Percentiles rank a stretch among this genome's conserved stretches.
Conservation (phyloP, 257 asterid species). For the Prunella vulgaris region DNA sequence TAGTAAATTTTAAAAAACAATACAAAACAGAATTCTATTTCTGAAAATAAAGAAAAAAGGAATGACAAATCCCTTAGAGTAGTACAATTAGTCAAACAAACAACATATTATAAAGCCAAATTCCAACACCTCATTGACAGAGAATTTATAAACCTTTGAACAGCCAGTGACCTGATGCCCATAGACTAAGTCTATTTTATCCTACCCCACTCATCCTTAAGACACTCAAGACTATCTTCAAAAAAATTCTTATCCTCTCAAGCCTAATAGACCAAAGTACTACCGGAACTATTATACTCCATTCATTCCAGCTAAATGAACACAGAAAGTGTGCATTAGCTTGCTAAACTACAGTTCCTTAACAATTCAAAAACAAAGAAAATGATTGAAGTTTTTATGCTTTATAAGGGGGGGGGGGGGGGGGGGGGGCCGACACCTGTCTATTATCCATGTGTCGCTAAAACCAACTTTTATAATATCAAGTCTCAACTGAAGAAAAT, state of each 20-base stretch:
- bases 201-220: no score
- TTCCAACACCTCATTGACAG: neutral
- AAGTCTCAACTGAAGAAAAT: constrained; percentile 10
- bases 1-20: no score
- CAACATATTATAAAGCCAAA: neutral
- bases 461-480: neutral
- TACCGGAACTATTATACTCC: neutral
- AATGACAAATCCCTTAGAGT: neutral
- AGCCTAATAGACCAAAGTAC: no score
- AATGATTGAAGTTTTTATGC: neutral
- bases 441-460: no score
- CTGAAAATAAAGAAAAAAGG: neutral
- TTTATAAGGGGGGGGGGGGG: no score
- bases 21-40: neutral
- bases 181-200: no score
- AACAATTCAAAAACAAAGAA: neutral
- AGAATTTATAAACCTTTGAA: neutral
- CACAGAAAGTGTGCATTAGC: neutral
- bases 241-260: no score
- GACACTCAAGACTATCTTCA: no score
- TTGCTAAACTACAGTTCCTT: neutral
- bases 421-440: no score
- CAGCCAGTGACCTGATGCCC: no score
- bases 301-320: neutral
- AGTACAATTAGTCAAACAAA: neutral